Percentiles rank a stretch among this genome's conserved stretches.
Conservation (phyloP, 2,329 filamentous ascomycete genomes). For the Colletotrichum navitas region DNA sequence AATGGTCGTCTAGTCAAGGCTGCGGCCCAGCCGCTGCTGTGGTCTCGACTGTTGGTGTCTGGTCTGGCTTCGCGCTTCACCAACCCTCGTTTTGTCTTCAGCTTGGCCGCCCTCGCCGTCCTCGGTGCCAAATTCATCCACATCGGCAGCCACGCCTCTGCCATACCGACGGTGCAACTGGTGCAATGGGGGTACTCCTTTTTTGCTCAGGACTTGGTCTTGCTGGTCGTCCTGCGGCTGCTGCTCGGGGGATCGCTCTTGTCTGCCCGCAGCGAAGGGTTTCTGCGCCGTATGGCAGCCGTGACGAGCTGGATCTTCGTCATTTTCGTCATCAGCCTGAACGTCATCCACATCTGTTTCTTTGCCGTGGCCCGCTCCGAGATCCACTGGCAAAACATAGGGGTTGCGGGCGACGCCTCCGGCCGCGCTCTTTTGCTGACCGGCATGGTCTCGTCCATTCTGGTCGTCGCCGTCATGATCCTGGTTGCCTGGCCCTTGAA, state of each 20-base stretch:
- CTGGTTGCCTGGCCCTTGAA: slow-evolving; percentile 1
- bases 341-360: slow-evolving; percentile 44
- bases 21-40: background rate
- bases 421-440: slow-evolving; percentile 49
- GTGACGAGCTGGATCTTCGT: background rate
- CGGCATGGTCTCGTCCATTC: slow-evolving; percentile 47
- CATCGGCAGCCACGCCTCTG: slow-evolving; percentile 49
- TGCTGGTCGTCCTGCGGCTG: slow-evolving; percentile 50
- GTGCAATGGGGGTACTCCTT: slow-evolving; percentile 52
- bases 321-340: background rate
- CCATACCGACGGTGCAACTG: slow-evolving; percentile 49
- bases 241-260: slow-evolving; percentile 48
- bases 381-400: slow-evolving; percentile 53
- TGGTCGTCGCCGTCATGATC: slow-evolving; percentile 15
- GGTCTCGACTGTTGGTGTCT: slow-evolving; percentile 1
- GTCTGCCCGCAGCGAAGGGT: slow-evolving; percentile 3
- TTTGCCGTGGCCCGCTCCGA: slow-evolving; percentile 51
- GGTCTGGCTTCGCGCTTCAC: slow-evolving; percentile 32
- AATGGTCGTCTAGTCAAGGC: background rate
- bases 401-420: slow-evolving; percentile 48
- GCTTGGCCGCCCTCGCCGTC: slow-evolving; percentile 49
- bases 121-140: slow-evolving; percentile 50
- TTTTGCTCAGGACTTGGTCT: slow-evolving; percentile 51
- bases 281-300: background rate
- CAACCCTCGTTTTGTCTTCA: slow-evolving; percentile 48